A percentile compares a stretch with the other conserved stretches of the same genome.
phyloP scores from a whole-genome alignment of 2,329 filamentous ascomycete genomes.

The Parasarocladium wereldwijsianum region DNA sequence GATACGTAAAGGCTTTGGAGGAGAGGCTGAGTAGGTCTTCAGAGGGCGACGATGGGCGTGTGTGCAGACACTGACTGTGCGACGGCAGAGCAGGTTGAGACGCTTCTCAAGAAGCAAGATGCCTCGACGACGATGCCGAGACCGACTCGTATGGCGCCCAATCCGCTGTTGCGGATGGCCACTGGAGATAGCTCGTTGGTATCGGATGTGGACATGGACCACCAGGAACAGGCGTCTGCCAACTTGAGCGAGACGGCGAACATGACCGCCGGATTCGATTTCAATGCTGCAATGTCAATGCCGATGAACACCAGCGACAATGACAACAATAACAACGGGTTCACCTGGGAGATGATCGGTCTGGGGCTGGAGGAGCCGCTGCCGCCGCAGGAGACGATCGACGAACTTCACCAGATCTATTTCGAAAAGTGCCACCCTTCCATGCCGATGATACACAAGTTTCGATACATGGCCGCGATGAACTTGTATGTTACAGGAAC shows the following conservation, averaged over 20 bases:
- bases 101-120: slow-evolving; percentile 70
- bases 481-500: slow-evolving; percentile 60
- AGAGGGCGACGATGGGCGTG: neutral
- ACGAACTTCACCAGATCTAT: slow-evolving; percentile 79
- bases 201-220: slow-evolving; percentile 33
- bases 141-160: slow-evolving; percentile 12
- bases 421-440: slow-evolving; percentile 85
- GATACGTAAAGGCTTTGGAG: slow-evolving; percentile 88
- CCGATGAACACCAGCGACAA: slow-evolving; percentile 33
- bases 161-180: slow-evolving; percentile 14
- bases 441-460: slow-evolving; percentile 77
- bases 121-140: slow-evolving; percentile 13
- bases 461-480: slow-evolving; percentile 76
- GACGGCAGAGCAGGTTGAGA: slow-evolving; percentile 74
- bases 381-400: slow-evolving; percentile 48
- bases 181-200: slow-evolving; percentile 24
- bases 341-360: slow-evolving; percentile 67
- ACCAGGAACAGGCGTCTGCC: no score
- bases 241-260: slow-evolving; percentile 36
- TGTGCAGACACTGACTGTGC: neutral
- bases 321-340: no score
- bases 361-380: slow-evolving; percentile 44
- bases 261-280: slow-evolving; percentile 38
- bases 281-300: slow-evolving; percentile 33
- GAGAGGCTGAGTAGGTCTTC: slow-evolving; percentile 65